Conservation (phyloP, 305 asterid species). For the Stenogyne calaminthoides region DNA sequence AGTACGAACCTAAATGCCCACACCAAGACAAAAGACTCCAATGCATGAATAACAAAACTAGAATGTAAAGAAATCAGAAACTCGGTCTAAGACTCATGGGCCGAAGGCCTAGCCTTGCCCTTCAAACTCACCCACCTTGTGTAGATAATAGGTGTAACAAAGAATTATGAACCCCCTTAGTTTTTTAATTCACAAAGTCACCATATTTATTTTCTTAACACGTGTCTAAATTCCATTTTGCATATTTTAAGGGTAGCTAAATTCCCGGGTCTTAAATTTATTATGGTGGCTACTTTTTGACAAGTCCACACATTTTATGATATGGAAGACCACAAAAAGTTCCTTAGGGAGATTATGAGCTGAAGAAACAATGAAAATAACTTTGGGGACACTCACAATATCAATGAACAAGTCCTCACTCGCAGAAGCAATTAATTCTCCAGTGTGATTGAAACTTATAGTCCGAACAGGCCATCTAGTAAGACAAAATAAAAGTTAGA, state of each 20-base stretch:
- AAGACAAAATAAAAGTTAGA: conserved; percentile 20
- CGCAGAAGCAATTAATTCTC: conserved; percentile 96
- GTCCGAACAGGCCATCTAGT: conserved; percentile 98
- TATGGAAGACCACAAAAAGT: background rate
- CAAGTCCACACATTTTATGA: conserved; percentile 8
- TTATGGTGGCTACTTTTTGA: conserved; percentile 2
- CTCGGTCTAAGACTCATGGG: too few relatives aligned
- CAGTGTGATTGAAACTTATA: conserved; percentile 90
- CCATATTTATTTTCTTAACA: background rate
- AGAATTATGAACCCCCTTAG: background rate
- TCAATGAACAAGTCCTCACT: conserved; percentile 96
- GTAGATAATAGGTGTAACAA: too few relatives aligned
- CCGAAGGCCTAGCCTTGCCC: too few relatives aligned
- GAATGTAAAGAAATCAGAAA: too few relatives aligned
- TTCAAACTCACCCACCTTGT: too few relatives aligned
- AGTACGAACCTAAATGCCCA: too few relatives aligned
- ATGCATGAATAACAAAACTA: too few relatives aligned
- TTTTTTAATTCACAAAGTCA: background rate
- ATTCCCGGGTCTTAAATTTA: background rate
- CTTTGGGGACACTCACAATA: conserved; percentile 60
- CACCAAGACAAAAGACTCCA: too few relatives aligned
- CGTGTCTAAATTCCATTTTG: background rate
- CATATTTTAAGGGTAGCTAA: background rate
- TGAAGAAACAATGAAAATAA: background rate
- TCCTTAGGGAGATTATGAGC: background rate